phyloP scores from a whole-genome alignment of 1,284 basidiomycete species.

The Coniferiporia weirii region DNA sequence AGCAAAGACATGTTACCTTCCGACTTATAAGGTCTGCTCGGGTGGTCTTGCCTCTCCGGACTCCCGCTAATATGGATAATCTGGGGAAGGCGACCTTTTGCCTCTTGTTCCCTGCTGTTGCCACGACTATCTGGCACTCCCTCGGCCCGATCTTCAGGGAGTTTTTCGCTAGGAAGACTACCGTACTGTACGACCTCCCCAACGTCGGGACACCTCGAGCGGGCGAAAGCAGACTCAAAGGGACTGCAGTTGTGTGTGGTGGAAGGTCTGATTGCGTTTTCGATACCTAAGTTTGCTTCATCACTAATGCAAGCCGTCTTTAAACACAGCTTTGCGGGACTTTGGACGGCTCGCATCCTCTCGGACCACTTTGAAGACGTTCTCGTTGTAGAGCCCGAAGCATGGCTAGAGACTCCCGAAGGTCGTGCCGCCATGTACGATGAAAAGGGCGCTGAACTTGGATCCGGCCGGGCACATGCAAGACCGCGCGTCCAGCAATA shows the following conservation, averaged over 20 bases:
- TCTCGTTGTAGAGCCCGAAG: slow-evolving; percentile 17
- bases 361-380: slow-evolving; percentile 19
- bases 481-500: slow-evolving; percentile 17
- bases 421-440: slow-evolving; percentile 8
- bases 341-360: slow-evolving; percentile 17
- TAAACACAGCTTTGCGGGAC: slow-evolving; percentile 13
- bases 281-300: neutral
- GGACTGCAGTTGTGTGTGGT: slow-evolving; percentile 27
- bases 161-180: slow-evolving; percentile 6
- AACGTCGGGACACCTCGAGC: slow-evolving; percentile 15
- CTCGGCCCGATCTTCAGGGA: neutral
- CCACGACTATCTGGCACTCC: slow-evolving; percentile 1
- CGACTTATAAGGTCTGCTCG: neutral
- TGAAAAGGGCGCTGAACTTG: slow-evolving; percentile 6
- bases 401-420: slow-evolving; percentile 8
- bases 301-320: neutral
- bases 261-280: slow-evolving; percentile 23
- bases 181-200: slow-evolving; percentile 16
- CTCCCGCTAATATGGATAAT: neutral
- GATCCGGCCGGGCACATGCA: neutral
- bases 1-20: neutral
- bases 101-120: neutral
- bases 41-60: neutral
- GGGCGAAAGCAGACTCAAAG: slow-evolving; percentile 20
- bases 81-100: neutral